A percentile compares a stretch with the other conserved stretches of the same genome.
Evolutionary conservation across 345 rosid genomes (phyloP).

Genomic region (Rubroshorea leprosula): DNA sequence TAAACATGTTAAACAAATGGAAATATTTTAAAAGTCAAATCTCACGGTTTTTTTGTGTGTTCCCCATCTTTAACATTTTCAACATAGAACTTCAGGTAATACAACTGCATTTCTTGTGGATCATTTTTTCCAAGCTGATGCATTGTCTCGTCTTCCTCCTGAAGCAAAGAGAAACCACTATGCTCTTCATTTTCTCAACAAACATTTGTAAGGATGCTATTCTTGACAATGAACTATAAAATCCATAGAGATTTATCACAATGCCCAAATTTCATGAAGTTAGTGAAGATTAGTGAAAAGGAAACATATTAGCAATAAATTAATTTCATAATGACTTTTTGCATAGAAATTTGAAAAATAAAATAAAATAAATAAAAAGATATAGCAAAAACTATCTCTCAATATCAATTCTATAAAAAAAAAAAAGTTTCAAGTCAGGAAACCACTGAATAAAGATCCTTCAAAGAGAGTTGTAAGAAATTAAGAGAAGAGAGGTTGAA

Average conservation of each 20-base stretch:
- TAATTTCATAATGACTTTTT: not conserved
- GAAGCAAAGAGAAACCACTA: conserved; percentile 19
- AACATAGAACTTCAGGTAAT: conserved; percentile 60
- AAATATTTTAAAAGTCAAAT: conserved; percentile 13
- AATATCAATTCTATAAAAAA: too few relatives aligned
- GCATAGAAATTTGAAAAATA: too few relatives aligned
- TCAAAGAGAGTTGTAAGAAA: too few relatives aligned
- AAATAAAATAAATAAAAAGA: too few relatives aligned
- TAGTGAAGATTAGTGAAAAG: not conserved
- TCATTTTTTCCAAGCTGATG: conserved; percentile 42
- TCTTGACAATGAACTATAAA: not conserved
- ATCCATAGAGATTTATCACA: too few relatives aligned
- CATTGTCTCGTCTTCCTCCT: conserved; percentile 58
- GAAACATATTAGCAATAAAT: not conserved
- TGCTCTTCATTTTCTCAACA: not conserved
- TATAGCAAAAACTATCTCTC: too few relatives aligned
- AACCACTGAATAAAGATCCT: too few relatives aligned
- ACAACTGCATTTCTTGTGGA: conserved; percentile 62
- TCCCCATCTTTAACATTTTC: conserved; percentile 51
- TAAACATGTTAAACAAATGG: conserved; percentile 7
- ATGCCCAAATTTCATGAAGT: not conserved
- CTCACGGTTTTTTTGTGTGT: conserved; percentile 72
- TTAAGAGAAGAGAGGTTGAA: too few relatives aligned
- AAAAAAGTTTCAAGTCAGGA: too few relatives aligned
- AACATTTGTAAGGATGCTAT: not conserved